A percentile compares a stretch with the other conserved stretches of the same genome.
Evolutionary conservation across 2,329 filamentous ascomycete genomes (phyloP).

Genomic region (Cladophialophora carrionii): DNA sequence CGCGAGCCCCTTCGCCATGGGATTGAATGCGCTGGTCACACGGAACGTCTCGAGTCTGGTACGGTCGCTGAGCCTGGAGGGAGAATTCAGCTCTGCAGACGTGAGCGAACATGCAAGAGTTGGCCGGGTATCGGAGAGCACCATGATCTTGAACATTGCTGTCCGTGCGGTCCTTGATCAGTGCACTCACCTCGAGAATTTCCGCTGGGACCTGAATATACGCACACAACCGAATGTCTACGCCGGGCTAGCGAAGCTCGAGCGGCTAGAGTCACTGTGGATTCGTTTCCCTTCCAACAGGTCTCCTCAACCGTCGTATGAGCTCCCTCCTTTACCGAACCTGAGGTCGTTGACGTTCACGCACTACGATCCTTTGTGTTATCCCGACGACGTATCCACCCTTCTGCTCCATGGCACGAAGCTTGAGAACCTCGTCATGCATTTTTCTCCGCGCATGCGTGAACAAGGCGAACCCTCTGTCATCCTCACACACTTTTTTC

Average conservation of each 20-base stretch:
- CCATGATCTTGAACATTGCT: slow-evolving; percentile 65
- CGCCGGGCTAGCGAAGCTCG: slow-evolving; percentile 56
- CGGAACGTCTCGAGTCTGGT: slow-evolving; percentile 59
- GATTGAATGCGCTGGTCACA: slow-evolving; percentile 64
- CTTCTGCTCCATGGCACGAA: slow-evolving; percentile 59
- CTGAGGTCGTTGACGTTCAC: slow-evolving; percentile 58
- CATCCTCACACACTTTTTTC: slow-evolving; percentile 59
- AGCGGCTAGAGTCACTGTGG: slow-evolving; percentile 57
- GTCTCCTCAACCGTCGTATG: slow-evolving; percentile 59
- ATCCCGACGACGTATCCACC: slow-evolving; percentile 64
- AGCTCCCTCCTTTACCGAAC: slow-evolving; percentile 61
- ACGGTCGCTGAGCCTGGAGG: slow-evolving; percentile 56
- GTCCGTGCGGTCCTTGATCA: slow-evolving; percentile 62
- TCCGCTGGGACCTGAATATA: slow-evolving; percentile 65
- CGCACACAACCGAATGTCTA: slow-evolving; percentile 64
- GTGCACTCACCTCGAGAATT: slow-evolving; percentile 59
- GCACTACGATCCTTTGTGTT: slow-evolving; percentile 66
- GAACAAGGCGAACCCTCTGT: slow-evolving; percentile 61
- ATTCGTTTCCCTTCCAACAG: slow-evolving; percentile 60
- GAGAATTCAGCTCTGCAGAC: slow-evolving; percentile 57
- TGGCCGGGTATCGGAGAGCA: slow-evolving; percentile 64
- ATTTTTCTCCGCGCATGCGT: slow-evolving; percentile 66
- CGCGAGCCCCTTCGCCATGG: slow-evolving; percentile 66
- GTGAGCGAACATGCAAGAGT: slow-evolving; percentile 62
- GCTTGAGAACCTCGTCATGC: slow-evolving; percentile 59